Evolutionary conservation across 257 asterid genomes (phyloP).

Genomic region (Phtheirospermum japonicum): DNA sequence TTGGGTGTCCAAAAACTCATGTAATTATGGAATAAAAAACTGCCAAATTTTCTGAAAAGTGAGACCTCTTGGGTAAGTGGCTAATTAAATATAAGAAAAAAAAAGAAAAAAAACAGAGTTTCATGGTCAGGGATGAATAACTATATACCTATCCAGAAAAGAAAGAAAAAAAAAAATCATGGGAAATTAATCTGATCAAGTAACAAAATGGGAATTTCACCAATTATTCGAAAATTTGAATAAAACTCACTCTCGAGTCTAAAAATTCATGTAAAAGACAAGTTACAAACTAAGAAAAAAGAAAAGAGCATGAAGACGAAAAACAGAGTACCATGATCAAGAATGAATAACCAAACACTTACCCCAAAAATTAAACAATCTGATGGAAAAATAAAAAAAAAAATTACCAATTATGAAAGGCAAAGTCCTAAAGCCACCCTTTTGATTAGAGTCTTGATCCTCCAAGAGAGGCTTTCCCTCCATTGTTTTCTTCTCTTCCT

Average conservation of each 20-base stretch:
- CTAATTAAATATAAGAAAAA: too few relatives aligned
- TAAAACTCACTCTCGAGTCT: not conserved
- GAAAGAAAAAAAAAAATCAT: too few relatives aligned
- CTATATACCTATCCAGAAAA: too few relatives aligned
- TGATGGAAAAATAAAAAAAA: not conserved
- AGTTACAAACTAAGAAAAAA: too few relatives aligned
- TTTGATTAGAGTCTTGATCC: conserved; percentile 21
- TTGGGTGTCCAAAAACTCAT: too few relatives aligned
- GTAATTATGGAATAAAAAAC: too few relatives aligned
- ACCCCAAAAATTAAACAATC: not conserved
- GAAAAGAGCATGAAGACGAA: not conserved
- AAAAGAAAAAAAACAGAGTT: not conserved
- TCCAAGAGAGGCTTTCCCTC: conserved; percentile 39
- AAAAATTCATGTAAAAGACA: not conserved
- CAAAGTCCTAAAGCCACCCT: conserved; percentile 75
- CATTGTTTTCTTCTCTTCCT: not conserved
- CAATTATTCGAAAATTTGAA: not conserved
- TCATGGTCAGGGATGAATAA: not conserved
- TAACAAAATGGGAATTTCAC: not conserved
- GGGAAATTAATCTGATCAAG: too few relatives aligned
- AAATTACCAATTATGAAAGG: conserved; percentile 62
- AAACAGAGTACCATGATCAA: conserved; percentile 5
- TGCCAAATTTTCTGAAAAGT: not conserved
- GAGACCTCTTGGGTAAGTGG: not conserved
- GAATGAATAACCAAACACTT: not conserved